These are phyloP conservation scores for Xanthoparmelia taractica DNA, from an alignment of 495 filamentous ascomycete genomes.

Conservation along the genomic window DNA sequence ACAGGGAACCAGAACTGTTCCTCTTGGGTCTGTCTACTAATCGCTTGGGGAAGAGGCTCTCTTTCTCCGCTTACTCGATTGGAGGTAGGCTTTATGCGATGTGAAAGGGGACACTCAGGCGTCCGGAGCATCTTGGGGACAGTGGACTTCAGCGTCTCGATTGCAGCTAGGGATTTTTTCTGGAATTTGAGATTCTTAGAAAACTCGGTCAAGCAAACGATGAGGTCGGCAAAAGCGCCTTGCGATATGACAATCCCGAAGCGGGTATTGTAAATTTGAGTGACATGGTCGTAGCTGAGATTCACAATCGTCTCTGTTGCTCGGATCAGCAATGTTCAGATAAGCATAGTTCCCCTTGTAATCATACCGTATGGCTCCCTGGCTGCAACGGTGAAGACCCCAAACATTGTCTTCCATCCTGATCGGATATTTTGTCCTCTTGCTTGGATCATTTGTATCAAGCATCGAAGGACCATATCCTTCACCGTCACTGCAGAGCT, in stretches of 20 bases:
- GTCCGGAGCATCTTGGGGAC: constrained; percentile 91
- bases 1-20: constrained; percentile 99
- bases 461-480: constrained; percentile 93
- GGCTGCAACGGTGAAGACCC: constrained; percentile 92
- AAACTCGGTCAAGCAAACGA: constrained; percentile 95
- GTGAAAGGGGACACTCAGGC: constrained; percentile 86
- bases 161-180: constrained; percentile 94
- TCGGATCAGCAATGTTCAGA: constrained; percentile 26
- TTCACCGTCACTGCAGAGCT: constrained; percentile 85
- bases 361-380: constrained; percentile 68
- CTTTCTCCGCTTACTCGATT: constrained; percentile 38
- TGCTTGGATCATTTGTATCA: constrained; percentile 98
- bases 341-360: background rate
- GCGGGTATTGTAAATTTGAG: constrained; percentile 94
- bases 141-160: constrained; percentile 86
- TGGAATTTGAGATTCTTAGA: constrained; percentile 97
- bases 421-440: constrained; percentile 92
- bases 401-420: constrained; percentile 99
- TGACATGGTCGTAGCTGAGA: constrained; percentile 91
- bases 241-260: constrained; percentile 95
- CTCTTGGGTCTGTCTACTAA: constrained; percentile 62
- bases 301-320: constrained; percentile 80
- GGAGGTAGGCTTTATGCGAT: constrained; percentile 36
- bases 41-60: constrained; percentile 40
- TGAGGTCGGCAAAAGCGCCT: constrained; percentile 90